Evolutionary conservation across 805 yeast genomes (phyloP).

Genomic region (Saccharomycodes ludwigii): DNA sequence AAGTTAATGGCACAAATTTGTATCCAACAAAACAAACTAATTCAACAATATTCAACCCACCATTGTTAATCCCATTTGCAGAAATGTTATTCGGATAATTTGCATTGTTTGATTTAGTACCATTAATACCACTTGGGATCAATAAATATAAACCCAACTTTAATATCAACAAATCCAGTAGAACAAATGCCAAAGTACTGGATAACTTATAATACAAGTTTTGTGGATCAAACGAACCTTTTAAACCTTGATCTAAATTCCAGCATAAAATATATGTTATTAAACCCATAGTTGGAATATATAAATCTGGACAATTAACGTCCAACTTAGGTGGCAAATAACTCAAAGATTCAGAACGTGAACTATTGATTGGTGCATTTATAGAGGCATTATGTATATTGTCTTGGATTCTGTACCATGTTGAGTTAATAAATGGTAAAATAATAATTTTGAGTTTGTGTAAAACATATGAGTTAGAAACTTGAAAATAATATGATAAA

Average conservation of each 20-base stretch:
- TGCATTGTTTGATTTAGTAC: constrained; percentile 9
- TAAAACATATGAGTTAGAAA: constrained; percentile 76
- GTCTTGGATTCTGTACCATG: constrained; percentile 56
- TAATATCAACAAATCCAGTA: constrained; percentile 63
- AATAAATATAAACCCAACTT: constrained; percentile 76
- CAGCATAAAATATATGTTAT: constrained; percentile 76
- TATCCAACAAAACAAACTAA: constrained; percentile 84
- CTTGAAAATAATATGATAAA: constrained; percentile 80
- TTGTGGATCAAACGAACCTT: constrained; percentile 88
- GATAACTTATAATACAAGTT: constrained; percentile 79
- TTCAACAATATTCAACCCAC: constrained; percentile 46
- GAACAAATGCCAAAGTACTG: constrained; percentile 70
- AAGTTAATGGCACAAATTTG: constrained; percentile 73
- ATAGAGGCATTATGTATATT: constrained; percentile 10
- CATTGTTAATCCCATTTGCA: not conserved
- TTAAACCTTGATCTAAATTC: constrained; percentile 75
- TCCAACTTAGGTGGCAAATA: constrained; percentile 66
- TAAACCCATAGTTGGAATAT: constrained; percentile 88
- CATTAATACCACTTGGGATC: constrained; percentile 16
- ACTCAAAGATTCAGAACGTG: not conserved
- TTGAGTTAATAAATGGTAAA: constrained; percentile 75
- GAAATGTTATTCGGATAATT: not conserved
- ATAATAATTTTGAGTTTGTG: constrained; percentile 60
- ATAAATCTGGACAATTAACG: constrained; percentile 90
- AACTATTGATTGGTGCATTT: constrained; percentile 10